Conservation (phyloP, 768 basidiomycete genomes). For the Tulasnella sp. region DNA sequence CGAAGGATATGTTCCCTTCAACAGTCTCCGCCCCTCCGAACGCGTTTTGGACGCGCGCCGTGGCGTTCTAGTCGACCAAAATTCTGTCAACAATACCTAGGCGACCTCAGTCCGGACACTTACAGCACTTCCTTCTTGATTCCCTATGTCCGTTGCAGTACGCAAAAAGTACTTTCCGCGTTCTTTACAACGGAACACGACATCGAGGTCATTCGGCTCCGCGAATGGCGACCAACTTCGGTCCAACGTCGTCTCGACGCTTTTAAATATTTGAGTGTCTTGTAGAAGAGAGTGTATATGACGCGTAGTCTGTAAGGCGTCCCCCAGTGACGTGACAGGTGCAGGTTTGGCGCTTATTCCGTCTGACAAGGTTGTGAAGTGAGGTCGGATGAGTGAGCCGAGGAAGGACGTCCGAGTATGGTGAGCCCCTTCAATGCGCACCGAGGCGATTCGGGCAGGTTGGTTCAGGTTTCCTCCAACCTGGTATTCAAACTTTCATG, state of each 20-base stretch:
- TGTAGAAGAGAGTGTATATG: conserved; percentile 51
- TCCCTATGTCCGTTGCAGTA: conserved; percentile 82
- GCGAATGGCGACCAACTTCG: conserved; percentile 42
- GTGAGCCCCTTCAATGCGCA: conserved; percentile 68
- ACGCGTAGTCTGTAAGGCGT: conserved; percentile 58
- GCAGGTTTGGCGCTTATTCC: conserved; percentile 21
- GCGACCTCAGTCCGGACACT: conserved; percentile 27
- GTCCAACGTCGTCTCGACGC: conserved; percentile 53
- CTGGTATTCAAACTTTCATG: too few species aligned
- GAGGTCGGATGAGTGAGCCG: conserved; percentile 59
- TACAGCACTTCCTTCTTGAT: conserved; percentile 87
- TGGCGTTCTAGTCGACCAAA: conserved; percentile 46
- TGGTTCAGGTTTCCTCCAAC: conserved; percentile 54
- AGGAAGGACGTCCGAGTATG: conserved; percentile 73
- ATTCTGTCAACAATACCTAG: too few species aligned
- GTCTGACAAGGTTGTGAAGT: conserved; percentile 22
- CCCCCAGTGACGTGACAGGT: conserved; percentile 39
- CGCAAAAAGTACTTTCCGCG: conserved; percentile 63
- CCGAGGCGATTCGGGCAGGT: conserved; percentile 54
- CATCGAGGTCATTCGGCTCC: conserved; percentile 51
- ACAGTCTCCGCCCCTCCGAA: conserved; percentile 87
- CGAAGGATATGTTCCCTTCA: conserved; percentile 68
- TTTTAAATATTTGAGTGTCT: conserved; percentile 64
- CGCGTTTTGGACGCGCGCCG: conserved; percentile 70
- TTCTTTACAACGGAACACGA: conserved; percentile 62